A percentile compares a stretch with the other conserved stretches of the same genome.
Evolutionary conservation across 352 stramenopile genomes (phyloP).

Genomic region (Phytophthora sp.): DNA sequence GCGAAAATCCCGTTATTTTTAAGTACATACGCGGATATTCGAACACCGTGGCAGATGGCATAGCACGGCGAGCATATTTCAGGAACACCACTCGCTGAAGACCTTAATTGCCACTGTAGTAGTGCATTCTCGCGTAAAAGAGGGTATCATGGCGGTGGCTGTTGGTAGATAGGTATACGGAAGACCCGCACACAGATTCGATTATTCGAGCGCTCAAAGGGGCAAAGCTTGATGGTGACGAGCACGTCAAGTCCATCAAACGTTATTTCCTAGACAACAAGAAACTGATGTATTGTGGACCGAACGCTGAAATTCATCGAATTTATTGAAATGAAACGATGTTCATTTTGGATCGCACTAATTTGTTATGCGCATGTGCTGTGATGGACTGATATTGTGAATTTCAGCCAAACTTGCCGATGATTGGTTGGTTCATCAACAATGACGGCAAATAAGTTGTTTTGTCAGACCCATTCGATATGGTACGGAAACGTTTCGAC

Average conservation of each 20-base stretch:
- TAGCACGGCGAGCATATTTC: neutral
- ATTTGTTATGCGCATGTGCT: too few relatives aligned
- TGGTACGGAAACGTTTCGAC: too few relatives aligned
- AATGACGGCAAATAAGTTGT: too few relatives aligned
- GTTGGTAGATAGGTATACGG: neutral
- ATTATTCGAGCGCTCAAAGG: neutral
- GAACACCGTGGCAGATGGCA: slow-evolving; percentile 13
- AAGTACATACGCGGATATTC: slow-evolving; percentile 9
- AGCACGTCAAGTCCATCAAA: neutral
- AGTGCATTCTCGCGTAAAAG: neutral
- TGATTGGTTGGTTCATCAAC: too few relatives aligned
- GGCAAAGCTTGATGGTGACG: neutral
- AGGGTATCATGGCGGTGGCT: neutral
- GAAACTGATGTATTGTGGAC: neutral
- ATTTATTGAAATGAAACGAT: too few relatives aligned
- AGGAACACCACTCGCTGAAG: neutral
- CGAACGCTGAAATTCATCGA: neutral
- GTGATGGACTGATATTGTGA: too few relatives aligned
- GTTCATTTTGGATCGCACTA: too few relatives aligned
- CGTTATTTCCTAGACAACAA: neutral
- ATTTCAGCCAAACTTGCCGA: too few relatives aligned
- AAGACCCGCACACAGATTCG: neutral
- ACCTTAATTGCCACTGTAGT: neutral
- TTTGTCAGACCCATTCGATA: too few relatives aligned
- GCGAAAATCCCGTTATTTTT: slow-evolving; percentile 7